Base-by-base conservation (phyloP, 1,139 yeast genomes). In the Kurtzmaniella quercitrusa region DNA sequence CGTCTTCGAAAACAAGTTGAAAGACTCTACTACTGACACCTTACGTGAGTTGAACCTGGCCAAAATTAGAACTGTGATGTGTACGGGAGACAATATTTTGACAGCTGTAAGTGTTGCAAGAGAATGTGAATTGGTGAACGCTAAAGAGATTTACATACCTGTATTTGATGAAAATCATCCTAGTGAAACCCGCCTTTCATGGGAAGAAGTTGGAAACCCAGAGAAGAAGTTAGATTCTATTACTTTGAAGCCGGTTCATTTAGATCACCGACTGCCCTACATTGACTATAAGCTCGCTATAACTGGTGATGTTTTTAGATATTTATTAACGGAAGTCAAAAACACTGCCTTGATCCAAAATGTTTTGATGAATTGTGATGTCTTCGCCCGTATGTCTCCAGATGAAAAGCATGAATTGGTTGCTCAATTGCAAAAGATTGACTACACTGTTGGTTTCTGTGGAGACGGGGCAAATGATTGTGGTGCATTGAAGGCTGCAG, bases 381-480 rank as follows among this genome's bases (percentile, higher is more conserved):
- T 93, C 7, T 94, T 83, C 67, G 98, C 98, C 0, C 75, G 99
- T 52, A 93, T 93, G 99, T 91, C 98, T 0, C 99, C 99, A 0
- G 98, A 93, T 63, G 99, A 93, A 59, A 93, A 93, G 59, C 96
- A 93, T 60, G 98, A 93, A 64, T 71, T 93, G 43, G 97, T 93
- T 25, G 93, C 87, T 55, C 90, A 86, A 58, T 66, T 93, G 19
- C 96, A 90, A 61, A 75, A 72, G 33, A 60, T 93, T 19, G 96
- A 89, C 56, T 93, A 91, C 59, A 89, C 96, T 0, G 95, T 90
- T 38, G 96, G 98, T 1, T 93, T 93, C 63, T 91, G 98, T 66
- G 99, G 99, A 31, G 99, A 93, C 66, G 99, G 94, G 52, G 94
- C 94, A 2, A 85, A 93, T 63, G 99, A 93, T 61, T 93, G 98